phyloP scores from a whole-genome alignment of 495 filamentous ascomycete genomes.

The Podospora fimiseda region DNA sequence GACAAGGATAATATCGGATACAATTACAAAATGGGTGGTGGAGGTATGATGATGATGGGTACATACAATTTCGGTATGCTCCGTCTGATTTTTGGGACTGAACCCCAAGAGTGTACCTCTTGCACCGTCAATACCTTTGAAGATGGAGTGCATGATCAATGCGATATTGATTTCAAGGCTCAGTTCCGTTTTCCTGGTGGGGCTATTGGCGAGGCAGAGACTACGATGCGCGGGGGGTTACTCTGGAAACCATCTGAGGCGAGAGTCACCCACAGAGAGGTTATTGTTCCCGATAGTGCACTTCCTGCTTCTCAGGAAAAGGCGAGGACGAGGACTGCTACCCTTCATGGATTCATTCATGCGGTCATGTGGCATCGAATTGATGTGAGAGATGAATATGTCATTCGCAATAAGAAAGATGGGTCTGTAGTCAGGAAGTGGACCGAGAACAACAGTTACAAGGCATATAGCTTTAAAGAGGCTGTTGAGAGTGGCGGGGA shows the following conservation, averaged over 20 bases:
- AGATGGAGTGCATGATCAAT: constrained; percentile 17
- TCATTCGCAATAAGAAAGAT: constrained; percentile 9
- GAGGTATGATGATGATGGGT: constrained; percentile 47
- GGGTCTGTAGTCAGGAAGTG: constrained; percentile 34
- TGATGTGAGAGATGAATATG: constrained; percentile 40
- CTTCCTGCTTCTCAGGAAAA: constrained; percentile 31
- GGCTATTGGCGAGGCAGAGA: constrained; percentile 33
- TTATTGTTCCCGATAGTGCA: constrained; percentile 26
- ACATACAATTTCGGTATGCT: background rate
- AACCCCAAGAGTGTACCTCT: background rate
- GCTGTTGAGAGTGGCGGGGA: too few relatives aligned
- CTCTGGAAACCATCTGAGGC: constrained; percentile 17
- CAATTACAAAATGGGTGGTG: constrained; percentile 49
- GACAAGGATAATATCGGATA: constrained; percentile 49
- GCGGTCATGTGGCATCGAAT: constrained; percentile 46
- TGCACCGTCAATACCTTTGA: constrained; percentile 8
- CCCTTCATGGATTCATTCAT: constrained; percentile 35
- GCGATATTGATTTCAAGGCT: constrained; percentile 37
- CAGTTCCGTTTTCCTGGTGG: constrained; percentile 40
- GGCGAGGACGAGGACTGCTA: constrained; percentile 36
- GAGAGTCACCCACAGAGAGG: constrained; percentile 6
- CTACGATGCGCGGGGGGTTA: constrained; percentile 25
- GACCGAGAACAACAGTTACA: constrained; percentile 35
- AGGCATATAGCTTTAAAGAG: constrained; percentile 43
- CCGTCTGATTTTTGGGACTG: background rate